These are phyloP conservation scores for Teratosphaeria destructans DNA, from an alignment of 2,329 filamentous ascomycete species.

Conservation along the genomic window DNA sequence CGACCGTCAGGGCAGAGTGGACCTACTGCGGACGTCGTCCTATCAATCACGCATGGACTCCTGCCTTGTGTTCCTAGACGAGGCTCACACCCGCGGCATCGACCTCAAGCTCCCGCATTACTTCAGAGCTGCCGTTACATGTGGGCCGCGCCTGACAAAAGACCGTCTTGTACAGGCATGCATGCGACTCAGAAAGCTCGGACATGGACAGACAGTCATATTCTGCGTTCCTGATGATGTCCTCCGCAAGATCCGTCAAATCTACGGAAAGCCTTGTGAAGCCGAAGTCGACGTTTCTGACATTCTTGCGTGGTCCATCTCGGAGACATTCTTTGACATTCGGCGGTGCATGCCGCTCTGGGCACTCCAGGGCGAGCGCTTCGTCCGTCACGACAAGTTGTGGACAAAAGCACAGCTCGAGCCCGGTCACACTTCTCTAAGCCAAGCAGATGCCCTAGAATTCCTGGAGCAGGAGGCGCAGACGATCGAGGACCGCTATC, in stretches of 20 bases:
- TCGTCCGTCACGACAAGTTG: conserved; percentile 31
- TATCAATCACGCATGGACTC: conserved; percentile 45
- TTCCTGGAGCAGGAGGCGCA: conserved; percentile 49
- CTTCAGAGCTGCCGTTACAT: conserved; percentile 56
- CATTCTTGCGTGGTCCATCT: conserved; percentile 50
- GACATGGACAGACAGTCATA: conserved; percentile 52
- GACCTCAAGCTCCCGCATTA: conserved; percentile 51
- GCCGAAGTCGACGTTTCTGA: conserved; percentile 40
- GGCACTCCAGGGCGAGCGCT: conserved; percentile 48
- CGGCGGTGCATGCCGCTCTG: conserved; percentile 46
- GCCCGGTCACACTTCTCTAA: conserved; percentile 5
- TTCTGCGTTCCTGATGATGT: conserved; percentile 55
- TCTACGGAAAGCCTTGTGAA: conserved; percentile 2
- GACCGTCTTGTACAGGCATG: conserved; percentile 59
- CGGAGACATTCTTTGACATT: conserved; percentile 44
- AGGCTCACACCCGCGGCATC: conserved; percentile 59
- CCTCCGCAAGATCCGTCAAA: conserved; percentile 38
- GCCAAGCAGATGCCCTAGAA: conserved; percentile 23
- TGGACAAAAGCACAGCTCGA: conserved; percentile 21
- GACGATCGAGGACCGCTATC: conserved; percentile 43
- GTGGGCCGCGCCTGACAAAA: conserved; percentile 56
- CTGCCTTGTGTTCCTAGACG: conserved; percentile 60
- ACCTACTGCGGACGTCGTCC: conserved; percentile 47
- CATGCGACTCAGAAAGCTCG: conserved; percentile 54
- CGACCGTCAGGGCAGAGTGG: conserved; percentile 36